Evolutionary conservation across 805 yeast genomes (phyloP).

Genomic region (Metschnikowia hibisci): DNA sequence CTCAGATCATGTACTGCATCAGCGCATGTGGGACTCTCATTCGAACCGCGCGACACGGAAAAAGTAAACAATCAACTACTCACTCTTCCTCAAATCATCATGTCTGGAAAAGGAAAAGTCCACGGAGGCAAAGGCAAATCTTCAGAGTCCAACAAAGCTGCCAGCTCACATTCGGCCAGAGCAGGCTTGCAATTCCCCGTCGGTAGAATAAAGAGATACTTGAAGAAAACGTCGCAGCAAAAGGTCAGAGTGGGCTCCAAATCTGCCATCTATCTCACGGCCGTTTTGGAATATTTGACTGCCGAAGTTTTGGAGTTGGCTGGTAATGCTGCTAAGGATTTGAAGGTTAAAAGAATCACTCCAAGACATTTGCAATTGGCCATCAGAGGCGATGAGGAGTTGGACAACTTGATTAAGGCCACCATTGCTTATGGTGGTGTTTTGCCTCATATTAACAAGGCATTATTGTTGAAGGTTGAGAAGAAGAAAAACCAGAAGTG

Average conservation of each 20-base stretch:
- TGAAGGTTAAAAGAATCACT: constrained; percentile 32
- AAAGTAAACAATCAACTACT: constrained; percentile 18
- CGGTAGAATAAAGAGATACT: constrained; percentile 96
- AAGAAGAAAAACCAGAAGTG: constrained; percentile 24
- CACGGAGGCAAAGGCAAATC: constrained; percentile 97
- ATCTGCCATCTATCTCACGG: constrained; percentile 59
- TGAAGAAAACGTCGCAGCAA: constrained; percentile 79
- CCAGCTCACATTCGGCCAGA: constrained; percentile 88
- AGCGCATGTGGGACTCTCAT: constrained; percentile 2
- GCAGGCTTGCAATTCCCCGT: constrained; percentile 97
- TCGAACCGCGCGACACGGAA: constrained; percentile 8
- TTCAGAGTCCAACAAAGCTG: constrained; percentile 61
- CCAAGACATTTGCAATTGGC: constrained; percentile 33
- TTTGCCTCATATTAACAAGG: constrained; percentile 33
- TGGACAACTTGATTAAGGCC: constrained; percentile 32
- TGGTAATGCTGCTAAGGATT: constrained; percentile 31
- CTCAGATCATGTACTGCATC: constrained; percentile 1
- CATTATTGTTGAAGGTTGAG: constrained; percentile 32
- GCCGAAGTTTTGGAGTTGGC: constrained; percentile 33
- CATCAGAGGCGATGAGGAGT: constrained; percentile 30
- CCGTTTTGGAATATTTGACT: constrained; percentile 29
- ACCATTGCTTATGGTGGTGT: constrained; percentile 33
- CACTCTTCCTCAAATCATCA: constrained; percentile 24
- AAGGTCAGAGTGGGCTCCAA: constrained; percentile 74
- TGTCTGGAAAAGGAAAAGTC: constrained; percentile 86